phyloP scores from a whole-genome alignment of 2,329 filamentous ascomycete genomes.

The Fusarium redolens region DNA sequence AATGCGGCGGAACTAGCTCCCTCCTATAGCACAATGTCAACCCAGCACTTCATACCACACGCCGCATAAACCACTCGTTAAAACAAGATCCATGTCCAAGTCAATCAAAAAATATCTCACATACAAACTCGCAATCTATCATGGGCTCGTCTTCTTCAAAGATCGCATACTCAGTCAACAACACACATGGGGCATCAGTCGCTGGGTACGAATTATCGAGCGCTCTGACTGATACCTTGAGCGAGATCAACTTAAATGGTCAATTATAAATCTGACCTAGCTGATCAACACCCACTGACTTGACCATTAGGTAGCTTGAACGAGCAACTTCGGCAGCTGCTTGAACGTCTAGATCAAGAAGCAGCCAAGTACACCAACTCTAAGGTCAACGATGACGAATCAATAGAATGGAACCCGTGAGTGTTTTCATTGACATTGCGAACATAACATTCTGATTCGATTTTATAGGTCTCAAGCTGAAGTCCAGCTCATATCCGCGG shows the following conservation, averaged over 20 bases:
- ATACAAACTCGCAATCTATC: not conserved
- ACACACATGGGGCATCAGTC: constrained; percentile 20
- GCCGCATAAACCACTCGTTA: not conserved
- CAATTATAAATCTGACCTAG: not conserved
- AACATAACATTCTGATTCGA: not conserved
- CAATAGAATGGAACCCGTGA: constrained; percentile 37
- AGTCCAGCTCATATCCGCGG: constrained; percentile 31
- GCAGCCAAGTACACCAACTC: constrained; percentile 38
- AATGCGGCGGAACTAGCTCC: not conserved
- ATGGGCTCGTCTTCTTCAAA: constrained; percentile 33
- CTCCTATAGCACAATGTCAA: not conserved
- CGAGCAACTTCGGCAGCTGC: constrained; percentile 23
- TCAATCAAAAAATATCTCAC: not conserved
- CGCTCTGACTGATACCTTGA: constrained; percentile 15
- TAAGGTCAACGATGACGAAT: constrained; percentile 20
- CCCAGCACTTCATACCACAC: not conserved
- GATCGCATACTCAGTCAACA: constrained; percentile 20
- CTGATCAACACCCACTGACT: not conserved
- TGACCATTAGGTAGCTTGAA: constrained; percentile 14
- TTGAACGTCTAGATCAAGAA: constrained; percentile 39
- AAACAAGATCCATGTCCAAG: not conserved
- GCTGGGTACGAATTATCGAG: constrained; percentile 20
- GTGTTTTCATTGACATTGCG: accelerated
- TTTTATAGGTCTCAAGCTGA: constrained; percentile 17
- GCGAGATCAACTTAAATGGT: constrained; percentile 23